phyloP scores from a whole-genome alignment of 2,329 filamentous ascomycete species.

The Teratosphaeria viscida region DNA sequence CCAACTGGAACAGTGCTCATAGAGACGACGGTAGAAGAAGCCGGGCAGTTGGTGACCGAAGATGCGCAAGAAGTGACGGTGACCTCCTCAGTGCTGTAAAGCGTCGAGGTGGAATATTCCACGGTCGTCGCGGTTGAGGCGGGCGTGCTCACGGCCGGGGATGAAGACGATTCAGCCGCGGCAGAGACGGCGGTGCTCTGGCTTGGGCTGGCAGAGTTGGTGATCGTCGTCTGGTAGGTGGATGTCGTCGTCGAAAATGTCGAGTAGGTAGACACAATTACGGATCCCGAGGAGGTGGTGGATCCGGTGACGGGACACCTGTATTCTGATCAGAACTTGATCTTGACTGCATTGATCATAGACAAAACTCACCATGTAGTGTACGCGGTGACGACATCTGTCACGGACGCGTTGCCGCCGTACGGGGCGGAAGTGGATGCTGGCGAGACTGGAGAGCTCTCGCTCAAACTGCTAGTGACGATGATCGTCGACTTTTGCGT shows the following conservation, averaged over 20 bases:
- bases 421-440: background rate
- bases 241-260: slow-evolving; percentile 7
- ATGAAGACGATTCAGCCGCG: background rate
- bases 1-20: slow-evolving; percentile 24
- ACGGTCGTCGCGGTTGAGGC: slow-evolving; percentile 42
- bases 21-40: slow-evolving; percentile 19
- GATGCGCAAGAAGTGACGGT: slow-evolving; percentile 33
- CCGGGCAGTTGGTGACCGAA: slow-evolving; percentile 30
- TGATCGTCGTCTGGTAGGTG: slow-evolving; percentile 34
- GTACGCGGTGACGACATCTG: slow-evolving; percentile 3
- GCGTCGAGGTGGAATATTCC: slow-evolving; percentile 16
- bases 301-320: background rate
- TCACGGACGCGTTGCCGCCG: slow-evolving; percentile 1
- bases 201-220: background rate
- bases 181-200: background rate
- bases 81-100: slow-evolving; percentile 33
- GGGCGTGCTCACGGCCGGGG: slow-evolving; percentile 45
- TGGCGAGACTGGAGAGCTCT: background rate
- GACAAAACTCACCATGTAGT: background rate
- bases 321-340: too few species aligned
- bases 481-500: background rate
- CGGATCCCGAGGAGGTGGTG: background rate
- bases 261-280: background rate
- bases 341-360: too few species aligned
- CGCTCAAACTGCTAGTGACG: background rate